phyloP scores from a whole-genome alignment of 2,329 filamentous ascomycete genomes.

The Neospermospora avenae region DNA sequence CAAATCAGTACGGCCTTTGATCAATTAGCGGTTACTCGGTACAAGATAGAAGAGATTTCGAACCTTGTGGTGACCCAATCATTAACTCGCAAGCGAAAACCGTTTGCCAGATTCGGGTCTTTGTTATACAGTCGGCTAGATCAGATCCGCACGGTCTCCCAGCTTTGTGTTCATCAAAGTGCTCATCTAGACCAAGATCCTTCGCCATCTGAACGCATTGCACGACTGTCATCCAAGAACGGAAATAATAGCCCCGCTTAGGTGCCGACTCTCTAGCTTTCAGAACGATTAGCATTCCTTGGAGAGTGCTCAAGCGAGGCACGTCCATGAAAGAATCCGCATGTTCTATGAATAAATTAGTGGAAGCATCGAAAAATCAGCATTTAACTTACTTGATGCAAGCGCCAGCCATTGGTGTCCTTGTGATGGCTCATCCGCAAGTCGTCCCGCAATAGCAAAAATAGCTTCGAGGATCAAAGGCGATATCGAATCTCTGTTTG shows the following conservation, averaged over 20 bases:
- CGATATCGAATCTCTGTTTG: conserved; percentile 78
- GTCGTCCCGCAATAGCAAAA: conserved; percentile 81
- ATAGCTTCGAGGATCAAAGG: conserved; percentile 86
- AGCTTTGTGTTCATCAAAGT: conserved; percentile 73
- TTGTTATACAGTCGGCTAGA: conserved; percentile 74
- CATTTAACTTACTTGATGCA: conserved; percentile 60
- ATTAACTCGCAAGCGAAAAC: conserved; percentile 85
- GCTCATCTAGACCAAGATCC: conserved; percentile 84
- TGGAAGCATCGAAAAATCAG: conserved; percentile 7
- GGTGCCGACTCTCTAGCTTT: conserved; percentile 92
- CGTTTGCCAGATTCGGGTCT: conserved; percentile 86
- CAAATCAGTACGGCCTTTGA: conserved; percentile 70
- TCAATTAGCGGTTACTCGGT: conserved; percentile 16
- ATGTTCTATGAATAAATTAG: conserved; percentile 59
- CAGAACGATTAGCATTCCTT: conserved; percentile 80
- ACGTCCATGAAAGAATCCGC: conserved; percentile 92
- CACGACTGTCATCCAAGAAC: conserved; percentile 95
- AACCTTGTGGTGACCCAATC: conserved; percentile 90
- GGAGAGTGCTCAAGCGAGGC: conserved; percentile 84
- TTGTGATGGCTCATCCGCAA: conserved; percentile 79
- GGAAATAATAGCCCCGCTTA: conserved; percentile 92
- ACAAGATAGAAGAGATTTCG: conserved; percentile 1
- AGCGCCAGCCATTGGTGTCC: conserved; percentile 92
- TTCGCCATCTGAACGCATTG: conserved; percentile 91
- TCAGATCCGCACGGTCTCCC: conserved; percentile 67